Conservation (phyloP, 176 grass and related monocot species). For the Metroxylon sagu region DNA sequence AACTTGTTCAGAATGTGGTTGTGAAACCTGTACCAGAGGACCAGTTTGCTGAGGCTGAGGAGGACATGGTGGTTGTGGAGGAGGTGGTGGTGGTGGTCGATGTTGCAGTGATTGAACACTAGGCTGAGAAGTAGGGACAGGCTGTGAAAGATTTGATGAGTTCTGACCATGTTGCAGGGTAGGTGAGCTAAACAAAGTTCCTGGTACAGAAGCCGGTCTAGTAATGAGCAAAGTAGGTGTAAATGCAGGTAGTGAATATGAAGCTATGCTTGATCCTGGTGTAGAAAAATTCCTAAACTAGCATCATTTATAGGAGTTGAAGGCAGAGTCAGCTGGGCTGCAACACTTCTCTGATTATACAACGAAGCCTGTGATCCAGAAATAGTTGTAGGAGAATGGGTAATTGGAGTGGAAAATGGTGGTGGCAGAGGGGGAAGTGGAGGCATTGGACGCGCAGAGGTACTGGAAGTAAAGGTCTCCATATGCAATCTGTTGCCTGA, state of each 20-base stretch:
- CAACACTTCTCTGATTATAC: constrained; percentile 31
- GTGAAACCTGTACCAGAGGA: constrained; percentile 30
- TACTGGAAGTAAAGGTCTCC: constrained; percentile 42
- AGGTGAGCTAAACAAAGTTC: constrained; percentile 29
- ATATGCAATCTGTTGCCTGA: constrained; percentile 45
- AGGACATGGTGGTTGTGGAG: constrained; percentile 73
- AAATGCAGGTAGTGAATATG: constrained; percentile 46
- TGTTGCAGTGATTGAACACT: constrained; percentile 40
- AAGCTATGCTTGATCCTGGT: constrained; percentile 32
- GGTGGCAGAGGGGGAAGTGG: constrained; percentile 34
- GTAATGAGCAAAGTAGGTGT: constrained; percentile 34
- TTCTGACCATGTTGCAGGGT: constrained; percentile 38
- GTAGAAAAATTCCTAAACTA: constrained; percentile 30
- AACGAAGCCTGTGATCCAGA: constrained; percentile 38
- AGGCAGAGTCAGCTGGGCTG: constrained; percentile 23
- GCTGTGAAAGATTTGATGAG: constrained; percentile 45
- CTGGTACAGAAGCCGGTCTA: constrained; percentile 30
- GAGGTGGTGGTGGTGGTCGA: constrained; percentile 60
- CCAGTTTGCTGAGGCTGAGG: constrained; percentile 53
- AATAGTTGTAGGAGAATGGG: constrained; percentile 34
- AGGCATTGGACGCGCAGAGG: constrained; percentile 38
- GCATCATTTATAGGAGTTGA: constrained; percentile 33
- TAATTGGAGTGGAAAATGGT: constrained; percentile 45
- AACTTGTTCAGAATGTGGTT: constrained; percentile 37
- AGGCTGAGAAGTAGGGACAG: constrained; percentile 36